These are phyloP conservation scores for Magnolia sinica DNA, from an alignment of 164 flowering plant genomes.

Conservation along the genomic window DNA sequence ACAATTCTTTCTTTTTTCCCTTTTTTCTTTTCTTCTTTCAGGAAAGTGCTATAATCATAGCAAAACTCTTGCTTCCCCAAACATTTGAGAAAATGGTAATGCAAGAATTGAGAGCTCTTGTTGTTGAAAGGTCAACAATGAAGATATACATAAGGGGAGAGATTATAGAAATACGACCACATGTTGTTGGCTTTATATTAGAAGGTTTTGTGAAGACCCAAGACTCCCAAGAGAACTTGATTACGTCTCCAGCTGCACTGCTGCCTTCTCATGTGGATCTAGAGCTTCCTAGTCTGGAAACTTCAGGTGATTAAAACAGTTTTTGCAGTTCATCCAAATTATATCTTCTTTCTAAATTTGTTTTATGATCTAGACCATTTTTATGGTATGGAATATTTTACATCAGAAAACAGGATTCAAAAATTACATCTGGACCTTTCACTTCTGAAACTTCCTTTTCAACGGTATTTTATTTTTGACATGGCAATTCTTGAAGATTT, in stretches of 20 bases:
- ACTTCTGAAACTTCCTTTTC: no score
- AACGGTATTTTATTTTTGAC: no score
- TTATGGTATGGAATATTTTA: no score
- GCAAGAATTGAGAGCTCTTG: constrained; percentile 73
- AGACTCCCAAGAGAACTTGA: constrained; percentile 44
- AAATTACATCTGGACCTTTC: no score
- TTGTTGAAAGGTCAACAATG: constrained; percentile 72
- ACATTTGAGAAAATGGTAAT: constrained; percentile 70
- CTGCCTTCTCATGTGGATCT: constrained; percentile 46
- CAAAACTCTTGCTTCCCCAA: constrained; percentile 83
- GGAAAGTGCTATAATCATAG: constrained; percentile 75
- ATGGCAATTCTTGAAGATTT: no score
- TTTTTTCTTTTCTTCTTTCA: constrained; percentile 33
- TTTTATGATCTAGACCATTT: no score
- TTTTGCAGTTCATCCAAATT: neutral
- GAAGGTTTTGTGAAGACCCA: constrained; percentile 69
- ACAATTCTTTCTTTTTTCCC: neutral
- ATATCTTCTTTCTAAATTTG: neutral
- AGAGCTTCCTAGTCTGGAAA: constrained; percentile 37
- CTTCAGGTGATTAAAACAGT: constrained; percentile 40
- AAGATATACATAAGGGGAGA: constrained; percentile 66
- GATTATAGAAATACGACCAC: constrained; percentile 58
- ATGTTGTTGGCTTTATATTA: constrained; percentile 60
- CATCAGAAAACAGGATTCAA: no score
- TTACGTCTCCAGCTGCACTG: constrained; percentile 66